These are phyloP conservation scores for Penicillium odoratum DNA, from an alignment of 495 filamentous ascomycete genomes.

Conservation along the genomic window DNA sequence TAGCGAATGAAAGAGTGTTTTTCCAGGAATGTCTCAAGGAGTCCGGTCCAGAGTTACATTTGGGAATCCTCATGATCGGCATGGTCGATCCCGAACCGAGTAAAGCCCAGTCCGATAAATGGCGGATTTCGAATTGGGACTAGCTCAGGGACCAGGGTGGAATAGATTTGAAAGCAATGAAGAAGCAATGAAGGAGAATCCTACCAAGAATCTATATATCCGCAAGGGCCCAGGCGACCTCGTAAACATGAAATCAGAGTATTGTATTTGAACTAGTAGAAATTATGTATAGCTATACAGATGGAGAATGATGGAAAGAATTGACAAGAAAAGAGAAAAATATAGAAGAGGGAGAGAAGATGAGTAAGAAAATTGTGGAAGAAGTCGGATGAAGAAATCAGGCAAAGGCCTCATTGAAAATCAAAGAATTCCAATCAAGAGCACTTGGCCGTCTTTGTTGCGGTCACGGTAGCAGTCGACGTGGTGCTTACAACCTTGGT, in stretches of 20 bases:
- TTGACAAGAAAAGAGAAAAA: not conserved
- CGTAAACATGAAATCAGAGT: too few relatives aligned
- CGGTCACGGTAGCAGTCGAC: constrained; percentile 13
- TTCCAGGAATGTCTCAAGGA: not conserved
- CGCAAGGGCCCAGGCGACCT: too few relatives aligned
- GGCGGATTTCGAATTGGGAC: not conserved
- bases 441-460: constrained; percentile 10
- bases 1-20: not conserved
- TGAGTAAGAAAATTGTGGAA: not conserved
- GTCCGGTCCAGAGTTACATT: not conserved
- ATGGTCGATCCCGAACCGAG: constrained; percentile 14
- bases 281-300: not conserved
- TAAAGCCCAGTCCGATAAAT: constrained; percentile 15
- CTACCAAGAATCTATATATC: too few relatives aligned
- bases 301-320: not conserved
- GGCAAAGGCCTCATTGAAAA: not conserved
- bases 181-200: too few relatives aligned
- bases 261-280: not conserved
- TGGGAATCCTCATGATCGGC: constrained; percentile 7
- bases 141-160: too few relatives aligned
- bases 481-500: constrained; percentile 14
- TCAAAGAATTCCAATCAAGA: not conserved
- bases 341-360: too few relatives aligned
- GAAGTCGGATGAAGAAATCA: not conserved
- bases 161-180: too few relatives aligned